A percentile compares a stretch with the other conserved stretches of the same genome.
These are phyloP conservation scores for Kwoniella mangroviensis DNA, from an alignment of 768 basidiomycete species.

Conservation along the genomic window DNA sequence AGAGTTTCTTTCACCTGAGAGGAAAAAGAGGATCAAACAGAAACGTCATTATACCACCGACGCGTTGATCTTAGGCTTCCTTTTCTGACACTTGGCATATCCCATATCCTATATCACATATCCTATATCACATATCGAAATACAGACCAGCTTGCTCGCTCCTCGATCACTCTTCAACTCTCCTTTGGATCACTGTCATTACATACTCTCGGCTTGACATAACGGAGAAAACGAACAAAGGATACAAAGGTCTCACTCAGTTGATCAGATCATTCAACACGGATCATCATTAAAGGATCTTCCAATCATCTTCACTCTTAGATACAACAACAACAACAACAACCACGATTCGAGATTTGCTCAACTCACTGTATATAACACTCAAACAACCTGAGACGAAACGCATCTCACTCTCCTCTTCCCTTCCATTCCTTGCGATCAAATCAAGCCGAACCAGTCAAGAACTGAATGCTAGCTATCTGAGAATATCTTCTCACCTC, in stretches of 20 bases:
- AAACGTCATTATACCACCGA: too few species aligned
- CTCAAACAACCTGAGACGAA: not conserved
- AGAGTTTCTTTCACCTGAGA: too few species aligned
- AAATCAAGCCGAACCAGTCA: conserved; percentile 1
- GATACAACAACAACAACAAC: not conserved
- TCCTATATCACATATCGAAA: too few species aligned
- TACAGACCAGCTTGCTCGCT: too few species aligned
- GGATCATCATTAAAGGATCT: conserved; percentile 12
- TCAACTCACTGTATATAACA: not conserved
- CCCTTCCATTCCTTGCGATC: not conserved
- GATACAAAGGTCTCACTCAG: not conserved
- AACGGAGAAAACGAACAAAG: conserved; percentile 4
- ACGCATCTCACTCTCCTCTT: not conserved
- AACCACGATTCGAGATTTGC: not conserved
- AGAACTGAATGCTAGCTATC: not conserved
- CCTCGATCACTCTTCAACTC: not conserved
- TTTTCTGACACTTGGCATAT: too few species aligned
- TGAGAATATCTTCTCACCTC: too few species aligned
- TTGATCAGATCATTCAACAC: not conserved
- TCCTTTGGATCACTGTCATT: not conserved
- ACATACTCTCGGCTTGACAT: not conserved
- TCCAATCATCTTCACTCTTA: not conserved
- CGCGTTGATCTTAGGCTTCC: too few species aligned
- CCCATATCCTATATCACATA: too few species aligned
- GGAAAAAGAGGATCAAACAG: too few species aligned